Percentiles rank a stretch among this genome's conserved stretches.
phyloP scores from a whole-genome alignment of 2,329 filamentous ascomycete species.

The Phoma sp. region DNA sequence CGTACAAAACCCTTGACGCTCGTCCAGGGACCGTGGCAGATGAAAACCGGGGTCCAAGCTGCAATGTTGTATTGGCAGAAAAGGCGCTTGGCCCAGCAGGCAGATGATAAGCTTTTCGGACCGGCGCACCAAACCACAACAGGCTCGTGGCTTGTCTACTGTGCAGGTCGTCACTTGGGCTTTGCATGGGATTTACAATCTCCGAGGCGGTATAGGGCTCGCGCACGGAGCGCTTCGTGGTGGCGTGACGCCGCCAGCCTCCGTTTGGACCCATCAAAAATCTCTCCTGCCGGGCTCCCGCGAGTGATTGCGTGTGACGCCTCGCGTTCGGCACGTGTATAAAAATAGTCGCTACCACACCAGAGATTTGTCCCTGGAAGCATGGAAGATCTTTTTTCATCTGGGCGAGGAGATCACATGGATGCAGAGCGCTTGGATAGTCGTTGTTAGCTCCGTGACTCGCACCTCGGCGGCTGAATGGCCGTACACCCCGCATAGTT shows the following conservation, averaged over 20 bases:
- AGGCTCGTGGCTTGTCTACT: slow-evolving; percentile 6
- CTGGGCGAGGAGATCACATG: slow-evolving; percentile 2
- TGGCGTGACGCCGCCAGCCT: slow-evolving; percentile 4
- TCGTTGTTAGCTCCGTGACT: slow-evolving; percentile 1
- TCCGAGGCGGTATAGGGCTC: slow-evolving; percentile 7
- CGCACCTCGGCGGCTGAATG: slow-evolving; percentile 2
- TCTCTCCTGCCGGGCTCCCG: slow-evolving; percentile 9
- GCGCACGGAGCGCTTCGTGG: background rate
- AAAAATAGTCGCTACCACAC: slow-evolving; percentile 13
- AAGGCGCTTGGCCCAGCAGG: slow-evolving; percentile 11
- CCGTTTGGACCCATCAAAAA: slow-evolving; percentile 16
- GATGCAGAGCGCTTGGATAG: slow-evolving; percentile 1
- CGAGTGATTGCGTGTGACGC: background rate
- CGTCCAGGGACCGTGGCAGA: slow-evolving; percentile 5
- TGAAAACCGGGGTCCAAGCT: slow-evolving; percentile 13
- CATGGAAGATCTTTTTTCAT: background rate
- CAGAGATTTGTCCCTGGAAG: background rate
- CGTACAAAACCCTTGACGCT: slow-evolving; percentile 8
- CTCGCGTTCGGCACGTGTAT: slow-evolving; percentile 4
- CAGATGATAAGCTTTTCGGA: slow-evolving; percentile 13
- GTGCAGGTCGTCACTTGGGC: background rate
- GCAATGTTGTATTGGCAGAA: slow-evolving; percentile 14
- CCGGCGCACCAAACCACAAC: slow-evolving; percentile 3
- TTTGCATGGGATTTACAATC: slow-evolving; percentile 16
- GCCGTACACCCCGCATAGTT: slow-evolving; percentile 4